phyloP scores from a whole-genome alignment of 108 stramenopile genomes.

The Fistulifera pelliculosa region DNA sequence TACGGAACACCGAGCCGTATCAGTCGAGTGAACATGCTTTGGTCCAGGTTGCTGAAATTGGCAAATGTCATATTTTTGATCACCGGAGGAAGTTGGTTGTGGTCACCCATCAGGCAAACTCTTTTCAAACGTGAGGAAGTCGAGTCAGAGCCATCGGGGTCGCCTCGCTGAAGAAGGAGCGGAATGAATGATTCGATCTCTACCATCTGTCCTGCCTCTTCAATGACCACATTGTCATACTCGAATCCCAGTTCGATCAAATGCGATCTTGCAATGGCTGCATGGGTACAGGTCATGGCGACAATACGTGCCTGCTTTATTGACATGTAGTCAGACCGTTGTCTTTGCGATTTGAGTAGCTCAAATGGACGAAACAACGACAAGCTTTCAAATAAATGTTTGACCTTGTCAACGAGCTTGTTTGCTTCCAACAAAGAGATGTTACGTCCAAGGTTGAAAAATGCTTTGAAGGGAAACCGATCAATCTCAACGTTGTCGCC shows the following conservation, averaged over 20 bases:
- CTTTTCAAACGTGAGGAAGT: conserved; percentile 81
- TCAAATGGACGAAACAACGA: conserved; percentile 92
- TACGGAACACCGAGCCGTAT: conserved; percentile 82
- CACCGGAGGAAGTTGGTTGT: conserved; percentile 96
- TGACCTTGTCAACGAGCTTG: conserved; percentile 33
- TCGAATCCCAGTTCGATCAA: conserved; percentile 90
- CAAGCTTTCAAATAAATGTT: conserved; percentile 84
- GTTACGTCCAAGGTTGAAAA: conserved; percentile 27
- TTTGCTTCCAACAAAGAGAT: conserved; percentile 33
- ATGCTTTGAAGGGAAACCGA: conserved; percentile 55
- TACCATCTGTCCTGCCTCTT: conserved; percentile 96
- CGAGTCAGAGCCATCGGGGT: conserved; percentile 43
- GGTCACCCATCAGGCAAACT: conserved; percentile 94
- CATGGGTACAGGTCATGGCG: conserved; percentile 99
- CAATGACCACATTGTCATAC: conserved; percentile 97
- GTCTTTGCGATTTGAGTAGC: conserved; percentile 85
- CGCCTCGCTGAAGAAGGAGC: conserved; percentile 84
- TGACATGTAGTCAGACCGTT: conserved; percentile 90
- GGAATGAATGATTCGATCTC: conserved; percentile 96
- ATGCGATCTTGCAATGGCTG: conserved; percentile 88
- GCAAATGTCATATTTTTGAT: conserved; percentile 83
- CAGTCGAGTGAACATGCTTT: conserved; percentile 90
- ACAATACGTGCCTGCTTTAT: conserved; percentile 94
- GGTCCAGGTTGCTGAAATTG: conserved; percentile 83
- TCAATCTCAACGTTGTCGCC: conserved; percentile 9